Base-by-base conservation (phyloP, 192 early-diverging fungal genomes). In the Allomyces macrogynus region DNA sequence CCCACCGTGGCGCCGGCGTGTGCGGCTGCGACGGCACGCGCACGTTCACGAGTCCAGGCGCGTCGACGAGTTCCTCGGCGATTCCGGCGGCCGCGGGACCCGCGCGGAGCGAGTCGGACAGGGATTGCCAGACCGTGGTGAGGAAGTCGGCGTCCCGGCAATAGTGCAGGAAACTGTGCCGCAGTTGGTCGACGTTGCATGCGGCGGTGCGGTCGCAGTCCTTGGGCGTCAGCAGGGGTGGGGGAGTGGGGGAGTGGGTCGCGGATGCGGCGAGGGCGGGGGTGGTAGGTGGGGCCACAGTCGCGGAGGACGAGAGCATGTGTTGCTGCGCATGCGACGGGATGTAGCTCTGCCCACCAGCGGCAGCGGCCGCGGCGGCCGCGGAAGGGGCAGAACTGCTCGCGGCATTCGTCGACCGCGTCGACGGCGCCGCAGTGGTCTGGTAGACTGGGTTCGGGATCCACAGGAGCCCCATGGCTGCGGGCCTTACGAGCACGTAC, bases 401-500 rank as follows among this genome's bases (percentile, higher is more conserved):
- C 32, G 32, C 32, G 5, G 32, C 3, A 8, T 40, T 40, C 5
- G 32, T 7, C 32, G 32, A 40, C 32, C 12, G 49, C 20, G 49
- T n/a, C 49, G 49, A 20, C 16, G 49, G 49, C 49, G 20, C 49
- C 12, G 49, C 20, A 4, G 78, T 78, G 22, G 82, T 81, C 64
- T 83, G 74, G 61, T 72, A 73, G 61, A 93, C 69, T 25, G 87
- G 76, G 70, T 97, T 97, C 67, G 88, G 88, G 18, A 91, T 80
- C 92, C 92, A 97, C 61, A 84, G 77, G 62, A 92, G 91, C n/a
- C 85, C 86, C 65, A 80, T 72, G 4, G 81, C 81, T 5, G 84
- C 80, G 4, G 80, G 77, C 22, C 79, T 76, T 24, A 98, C 89
- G 68, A 95, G 93, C 60, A 98, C 83, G 78, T 95, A 94, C 1